phyloP scores from a whole-genome alignment of 2,329 filamentous ascomycete genomes.

The Fusarium musae region DNA sequence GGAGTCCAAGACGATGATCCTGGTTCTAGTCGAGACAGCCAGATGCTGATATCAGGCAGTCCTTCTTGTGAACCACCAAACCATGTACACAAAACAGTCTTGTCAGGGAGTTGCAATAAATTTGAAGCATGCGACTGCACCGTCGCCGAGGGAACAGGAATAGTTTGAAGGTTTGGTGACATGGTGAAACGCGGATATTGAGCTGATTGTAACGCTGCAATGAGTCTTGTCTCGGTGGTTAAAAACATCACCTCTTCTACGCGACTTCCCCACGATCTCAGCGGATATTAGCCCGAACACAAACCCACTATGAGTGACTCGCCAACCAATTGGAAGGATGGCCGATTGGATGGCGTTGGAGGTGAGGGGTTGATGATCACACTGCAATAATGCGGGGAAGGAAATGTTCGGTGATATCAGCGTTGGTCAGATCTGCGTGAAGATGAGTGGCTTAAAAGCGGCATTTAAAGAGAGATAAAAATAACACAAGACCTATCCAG shows the following conservation, averaged over 20 bases:
- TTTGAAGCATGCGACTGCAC: constrained; percentile 59
- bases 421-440: background rate
- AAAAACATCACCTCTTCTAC: background rate
- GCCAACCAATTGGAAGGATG: constrained; percentile 24
- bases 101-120: constrained; percentile 53
- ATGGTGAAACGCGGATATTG: background rate
- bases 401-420: constrained; percentile 17
- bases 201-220: background rate
- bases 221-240: background rate
- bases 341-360: background rate
- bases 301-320: background rate
- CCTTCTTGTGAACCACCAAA: constrained; percentile 60
- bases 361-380: background rate
- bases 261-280: constrained; percentile 1
- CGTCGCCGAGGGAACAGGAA: constrained; percentile 51
- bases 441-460: background rate
- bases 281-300: constrained; percentile 2
- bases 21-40: constrained; percentile 51
- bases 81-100: constrained; percentile 56
- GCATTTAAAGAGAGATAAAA: background rate
- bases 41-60: constrained; percentile 56
- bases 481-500: fast-evolving
- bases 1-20: constrained; percentile 47
- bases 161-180: constrained; percentile 17
- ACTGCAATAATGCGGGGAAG: constrained; percentile 16